Base-by-base conservation (phyloP, 306 rosid genomes). In the Lathyrus tuberosus region DNA sequence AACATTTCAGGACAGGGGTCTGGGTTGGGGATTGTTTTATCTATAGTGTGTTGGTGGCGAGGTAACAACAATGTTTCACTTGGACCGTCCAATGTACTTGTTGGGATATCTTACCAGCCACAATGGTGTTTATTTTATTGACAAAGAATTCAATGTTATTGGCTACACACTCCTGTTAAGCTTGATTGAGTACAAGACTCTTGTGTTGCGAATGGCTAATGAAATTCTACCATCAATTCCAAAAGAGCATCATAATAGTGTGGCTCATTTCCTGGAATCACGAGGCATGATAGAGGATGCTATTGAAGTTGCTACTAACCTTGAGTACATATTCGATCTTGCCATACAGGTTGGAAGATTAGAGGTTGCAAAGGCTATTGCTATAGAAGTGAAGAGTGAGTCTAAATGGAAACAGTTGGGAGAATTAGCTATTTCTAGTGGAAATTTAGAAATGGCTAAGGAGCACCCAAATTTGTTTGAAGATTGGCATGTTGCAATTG, bases 1-100 rank as follows among this genome's bases (percentile, higher is more conserved):
- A 95, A 74, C 97, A 96, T 64, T 91, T 86, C 68, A 89, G 99
- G 81, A 95, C 99, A 76, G 99, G 99, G 60, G 14, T 91, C 67
- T 95, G 99, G 99, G 99, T 95, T 79, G 99, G 97, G 78, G 99
- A 95, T 87, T 95, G 99, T 72, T 95, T 95, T 86, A 95, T 95
- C 78, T 95, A 95, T 95, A 95, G 72, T 95, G 97, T 81, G 97
- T 95, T 79, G 99, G 99, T 82, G 99, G 97, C 16, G 99, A 93
- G 98, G 97, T 95, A 48, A 95, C 99, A 56, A 95, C 99, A 49
- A 95, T 95, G 99, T 95, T 89, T 78, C 99, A 95, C 81, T 86
- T 95, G 84, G 99, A 95, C 82, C 96, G 99, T 48, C 99, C 99
- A n/a, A 95, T 95, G 99, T 95, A 95, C 83, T 86, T 95, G 91